A percentile compares a stretch with the other conserved stretches of the same genome.
phyloP scores from a whole-genome alignment of 2,329 filamentous ascomycete genomes.

The Talaromyces atroroseus region DNA sequence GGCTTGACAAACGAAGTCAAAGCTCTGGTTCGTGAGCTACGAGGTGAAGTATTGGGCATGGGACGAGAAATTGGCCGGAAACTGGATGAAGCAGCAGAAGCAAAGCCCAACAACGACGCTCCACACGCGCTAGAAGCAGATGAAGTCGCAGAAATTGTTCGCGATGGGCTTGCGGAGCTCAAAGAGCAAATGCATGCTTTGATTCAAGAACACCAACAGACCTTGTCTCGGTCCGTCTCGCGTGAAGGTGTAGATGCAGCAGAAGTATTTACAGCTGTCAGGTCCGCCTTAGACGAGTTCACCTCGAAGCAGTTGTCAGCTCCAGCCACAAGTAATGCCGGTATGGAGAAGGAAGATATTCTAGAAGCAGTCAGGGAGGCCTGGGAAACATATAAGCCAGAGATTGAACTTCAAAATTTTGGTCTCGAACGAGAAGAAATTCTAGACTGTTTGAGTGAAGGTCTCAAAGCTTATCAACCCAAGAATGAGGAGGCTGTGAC shows the following conservation, averaged over 20 bases:
- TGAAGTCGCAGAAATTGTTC: constrained; percentile 71
- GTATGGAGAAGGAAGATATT: constrained; percentile 71
- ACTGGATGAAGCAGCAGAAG: constrained; percentile 56
- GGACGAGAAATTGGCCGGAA: constrained; percentile 82
- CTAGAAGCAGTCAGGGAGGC: constrained; percentile 82
- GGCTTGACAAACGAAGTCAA: constrained; percentile 91
- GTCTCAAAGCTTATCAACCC: constrained; percentile 66
- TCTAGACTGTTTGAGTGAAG: constrained; percentile 77
- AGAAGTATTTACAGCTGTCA: constrained; percentile 80
- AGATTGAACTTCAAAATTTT: constrained; percentile 84
- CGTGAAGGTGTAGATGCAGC: constrained; percentile 67
- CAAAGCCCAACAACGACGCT: constrained; percentile 42
- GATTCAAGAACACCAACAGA: constrained; percentile 67
- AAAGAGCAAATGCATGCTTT: constrained; percentile 77
- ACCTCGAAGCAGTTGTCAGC: constrained; percentile 54
- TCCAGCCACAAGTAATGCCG: constrained; percentile 39
- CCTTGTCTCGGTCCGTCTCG: constrained; percentile 58
- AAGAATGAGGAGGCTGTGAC: constrained; percentile 56
- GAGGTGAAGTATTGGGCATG: constrained; percentile 91
- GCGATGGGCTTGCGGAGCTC: constrained; percentile 74
- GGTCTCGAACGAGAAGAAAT: constrained; percentile 89
- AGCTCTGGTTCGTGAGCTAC: constrained; percentile 78
- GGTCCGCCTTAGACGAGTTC: constrained; percentile 60
- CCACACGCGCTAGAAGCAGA: constrained; percentile 52
- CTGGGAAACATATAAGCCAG: constrained; percentile 90